Percentiles rank a stretch among this genome's conserved stretches.
Conservation (phyloP, 2,329 filamentous ascomycete species). For the Diaporthe vaccinii region DNA sequence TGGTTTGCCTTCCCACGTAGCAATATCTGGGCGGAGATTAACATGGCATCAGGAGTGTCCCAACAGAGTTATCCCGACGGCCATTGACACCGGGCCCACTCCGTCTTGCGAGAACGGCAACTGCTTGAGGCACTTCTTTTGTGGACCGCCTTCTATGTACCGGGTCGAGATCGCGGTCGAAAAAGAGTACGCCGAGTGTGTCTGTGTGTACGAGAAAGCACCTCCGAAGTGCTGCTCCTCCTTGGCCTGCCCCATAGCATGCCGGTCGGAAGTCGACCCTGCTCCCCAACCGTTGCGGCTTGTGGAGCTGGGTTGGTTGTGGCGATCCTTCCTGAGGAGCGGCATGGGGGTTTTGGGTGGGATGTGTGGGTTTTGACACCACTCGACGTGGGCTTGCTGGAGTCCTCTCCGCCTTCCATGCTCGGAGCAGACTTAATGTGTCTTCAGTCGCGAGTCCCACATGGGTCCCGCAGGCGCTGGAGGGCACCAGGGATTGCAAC, state of each 20-base stretch:
- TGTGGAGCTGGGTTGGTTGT: slow-evolving; percentile 29
- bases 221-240: background rate
- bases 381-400: slow-evolving; percentile 23
- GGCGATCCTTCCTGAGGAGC: slow-evolving; percentile 21
- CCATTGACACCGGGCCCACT: slow-evolving; percentile 9
- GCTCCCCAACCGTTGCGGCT: slow-evolving; percentile 27
- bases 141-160: background rate
- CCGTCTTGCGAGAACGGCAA: background rate
- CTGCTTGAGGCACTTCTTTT: slow-evolving; percentile 9
- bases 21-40: slow-evolving; percentile 16
- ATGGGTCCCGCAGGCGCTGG: slow-evolving; percentile 14
- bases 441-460: slow-evolving; percentile 21
- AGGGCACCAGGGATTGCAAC: slow-evolving; percentile 3
- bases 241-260: slow-evolving; percentile 5
- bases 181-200: slow-evolving; percentile 21
- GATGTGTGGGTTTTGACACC: slow-evolving; percentile 34
- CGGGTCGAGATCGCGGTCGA: slow-evolving; percentile 19
- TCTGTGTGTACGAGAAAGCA: slow-evolving; percentile 6
- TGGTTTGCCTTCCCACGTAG: slow-evolving; percentile 3
- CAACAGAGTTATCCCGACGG: slow-evolving; percentile 14
- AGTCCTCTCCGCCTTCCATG: slow-evolving; percentile 20
- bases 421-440: slow-evolving; percentile 28
- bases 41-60: slow-evolving; percentile 2
- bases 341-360: slow-evolving; percentile 19
- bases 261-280: slow-evolving; percentile 17